These are phyloP conservation scores for Pleochaeta shiraiana DNA, from an alignment of 2,329 filamentous ascomycete genomes.

Conservation along the genomic window DNA sequence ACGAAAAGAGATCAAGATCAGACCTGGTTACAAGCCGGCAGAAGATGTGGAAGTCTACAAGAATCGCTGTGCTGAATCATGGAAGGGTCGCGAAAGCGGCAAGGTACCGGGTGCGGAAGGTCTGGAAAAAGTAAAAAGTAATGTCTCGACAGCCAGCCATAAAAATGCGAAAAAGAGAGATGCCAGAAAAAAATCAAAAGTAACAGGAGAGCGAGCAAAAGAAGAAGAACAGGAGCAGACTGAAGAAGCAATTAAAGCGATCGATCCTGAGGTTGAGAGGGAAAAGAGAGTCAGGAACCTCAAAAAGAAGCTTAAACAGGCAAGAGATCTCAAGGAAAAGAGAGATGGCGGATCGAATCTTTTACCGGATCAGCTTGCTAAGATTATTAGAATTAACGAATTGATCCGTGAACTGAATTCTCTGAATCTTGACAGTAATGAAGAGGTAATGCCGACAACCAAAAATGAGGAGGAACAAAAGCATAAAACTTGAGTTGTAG, in stretches of 20 bases:
- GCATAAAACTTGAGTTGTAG: too few relatives aligned
- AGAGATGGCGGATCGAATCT: slow-evolving; percentile 69
- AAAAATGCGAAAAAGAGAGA: slow-evolving; percentile 76
- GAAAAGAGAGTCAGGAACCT: slow-evolving; percentile 87
- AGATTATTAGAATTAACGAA: slow-evolving; percentile 94
- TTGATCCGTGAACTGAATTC: slow-evolving; percentile 70
- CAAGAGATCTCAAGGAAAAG: slow-evolving; percentile 73
- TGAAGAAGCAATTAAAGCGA: not conserved
- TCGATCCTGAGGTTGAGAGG: slow-evolving; percentile 50
- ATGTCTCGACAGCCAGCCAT: slow-evolving; percentile 33
- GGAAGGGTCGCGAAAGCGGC: slow-evolving; percentile 49
- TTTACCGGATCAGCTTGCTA: slow-evolving; percentile 86
- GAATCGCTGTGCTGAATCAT: slow-evolving; percentile 71
- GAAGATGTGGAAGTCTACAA: slow-evolving; percentile 96
- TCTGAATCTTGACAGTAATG: slow-evolving; percentile 49
- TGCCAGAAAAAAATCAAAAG: slow-evolving; percentile 36
- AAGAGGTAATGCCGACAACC: slow-evolving; percentile 45
- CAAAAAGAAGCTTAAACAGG: slow-evolving; percentile 89
- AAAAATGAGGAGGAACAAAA: slow-evolving; percentile 9
- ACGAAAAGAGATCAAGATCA: slow-evolving; percentile 85
- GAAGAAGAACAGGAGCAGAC: slow-evolving; percentile 20
- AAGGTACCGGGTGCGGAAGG: slow-evolving; percentile 56
- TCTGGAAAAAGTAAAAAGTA: slow-evolving; percentile 25
- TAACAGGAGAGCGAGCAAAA: slow-evolving; percentile 9
- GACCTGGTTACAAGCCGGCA: slow-evolving; percentile 79